phyloP scores from a whole-genome alignment of 164 flowering plant genomes.

The Chloranthus sessilifolius region DNA sequence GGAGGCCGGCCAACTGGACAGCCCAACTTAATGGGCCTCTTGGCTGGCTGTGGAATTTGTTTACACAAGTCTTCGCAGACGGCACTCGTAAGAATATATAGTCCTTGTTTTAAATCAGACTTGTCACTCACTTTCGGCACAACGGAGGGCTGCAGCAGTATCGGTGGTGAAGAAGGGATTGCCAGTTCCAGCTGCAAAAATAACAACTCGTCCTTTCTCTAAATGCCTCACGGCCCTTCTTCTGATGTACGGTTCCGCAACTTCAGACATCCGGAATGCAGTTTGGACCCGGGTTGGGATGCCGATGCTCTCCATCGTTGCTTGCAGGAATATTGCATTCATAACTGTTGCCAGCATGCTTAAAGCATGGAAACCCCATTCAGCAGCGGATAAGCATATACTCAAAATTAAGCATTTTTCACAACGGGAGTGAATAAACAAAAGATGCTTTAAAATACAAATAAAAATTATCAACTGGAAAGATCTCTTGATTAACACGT shows the following conservation, averaged over 20 bases:
- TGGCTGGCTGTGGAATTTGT: too few species aligned
- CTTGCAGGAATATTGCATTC: slow-evolving; percentile 99
- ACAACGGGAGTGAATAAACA: too few species aligned
- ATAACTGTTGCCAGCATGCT: slow-evolving; percentile 99
- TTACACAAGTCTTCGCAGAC: too few species aligned
- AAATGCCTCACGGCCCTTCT: slow-evolving; percentile 92
- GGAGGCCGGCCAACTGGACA: too few species aligned
- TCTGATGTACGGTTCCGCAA: slow-evolving; percentile 95
- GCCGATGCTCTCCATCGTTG: slow-evolving; percentile 99
- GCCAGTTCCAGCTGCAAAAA: slow-evolving; percentile 99
- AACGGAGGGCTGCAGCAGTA: slow-evolving; percentile 98
- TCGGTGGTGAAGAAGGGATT: slow-evolving; percentile 99
- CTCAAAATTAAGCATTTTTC: too few species aligned
- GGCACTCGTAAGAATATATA: too few species aligned
- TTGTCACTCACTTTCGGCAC: slow-evolving; percentile 96
- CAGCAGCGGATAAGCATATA: neutral
- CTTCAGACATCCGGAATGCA: slow-evolving; percentile 98
- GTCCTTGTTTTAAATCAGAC: too few species aligned
- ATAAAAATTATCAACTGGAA: too few species aligned
- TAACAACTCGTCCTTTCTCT: slow-evolving; percentile 97
- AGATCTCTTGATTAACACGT: too few species aligned
- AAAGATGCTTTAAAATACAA: too few species aligned
- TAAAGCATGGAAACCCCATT: neutral
- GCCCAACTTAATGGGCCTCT: too few species aligned
- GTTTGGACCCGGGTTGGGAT: slow-evolving; percentile 98